Conservation (phyloP, 2,329 filamentous ascomycete species). For the Alternaria arborescens region DNA sequence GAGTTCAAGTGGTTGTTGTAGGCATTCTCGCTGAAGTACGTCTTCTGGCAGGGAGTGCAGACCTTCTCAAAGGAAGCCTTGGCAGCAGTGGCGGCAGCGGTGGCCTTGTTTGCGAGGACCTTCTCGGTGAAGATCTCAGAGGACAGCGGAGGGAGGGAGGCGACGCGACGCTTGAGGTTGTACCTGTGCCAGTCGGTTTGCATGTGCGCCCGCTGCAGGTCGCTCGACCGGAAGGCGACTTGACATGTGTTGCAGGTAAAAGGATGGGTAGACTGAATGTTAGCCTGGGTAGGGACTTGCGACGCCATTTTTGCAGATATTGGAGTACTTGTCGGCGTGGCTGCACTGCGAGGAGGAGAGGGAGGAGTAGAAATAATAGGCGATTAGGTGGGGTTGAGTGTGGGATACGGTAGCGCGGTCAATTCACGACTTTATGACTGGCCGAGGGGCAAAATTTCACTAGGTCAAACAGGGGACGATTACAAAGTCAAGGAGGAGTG, state of each 20-base stretch:
- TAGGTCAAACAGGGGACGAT: conserved; percentile 15
- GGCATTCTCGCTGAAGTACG: conserved; percentile 95
- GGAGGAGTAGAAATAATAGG: conserved; percentile 28
- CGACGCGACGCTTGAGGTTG: conserved; percentile 94
- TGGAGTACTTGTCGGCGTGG: conserved; percentile 6
- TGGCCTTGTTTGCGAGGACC: conserved; percentile 88
- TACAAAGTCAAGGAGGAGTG: conserved; percentile 5
- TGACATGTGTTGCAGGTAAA: conserved; percentile 99
- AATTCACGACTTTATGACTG: conserved; percentile 32
- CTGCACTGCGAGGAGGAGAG: conserved; percentile 1
- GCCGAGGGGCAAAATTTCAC: conserved; percentile 30
- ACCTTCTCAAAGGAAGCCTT: conserved; percentile 87
- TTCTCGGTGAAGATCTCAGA: conserved; percentile 96
- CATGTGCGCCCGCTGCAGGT: conserved; percentile 95
- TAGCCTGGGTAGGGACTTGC: conserved; percentile 44
- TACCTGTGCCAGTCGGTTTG: conserved; percentile 98
- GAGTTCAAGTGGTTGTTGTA: conserved; percentile 92
- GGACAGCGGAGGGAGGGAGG: conserved; percentile 86
- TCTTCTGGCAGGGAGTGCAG: conserved; percentile 86
- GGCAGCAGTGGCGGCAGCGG: conserved; percentile 82
- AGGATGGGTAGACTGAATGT: conserved; percentile 67
- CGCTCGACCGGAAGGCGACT: conserved; percentile 92
- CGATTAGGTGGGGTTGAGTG: conserved; percentile 36
- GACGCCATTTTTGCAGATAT: conserved; percentile 44
- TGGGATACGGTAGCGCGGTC: conserved; percentile 25